Conservation (phyloP, 345 rosid species). For the Populus euphratica region DNA sequence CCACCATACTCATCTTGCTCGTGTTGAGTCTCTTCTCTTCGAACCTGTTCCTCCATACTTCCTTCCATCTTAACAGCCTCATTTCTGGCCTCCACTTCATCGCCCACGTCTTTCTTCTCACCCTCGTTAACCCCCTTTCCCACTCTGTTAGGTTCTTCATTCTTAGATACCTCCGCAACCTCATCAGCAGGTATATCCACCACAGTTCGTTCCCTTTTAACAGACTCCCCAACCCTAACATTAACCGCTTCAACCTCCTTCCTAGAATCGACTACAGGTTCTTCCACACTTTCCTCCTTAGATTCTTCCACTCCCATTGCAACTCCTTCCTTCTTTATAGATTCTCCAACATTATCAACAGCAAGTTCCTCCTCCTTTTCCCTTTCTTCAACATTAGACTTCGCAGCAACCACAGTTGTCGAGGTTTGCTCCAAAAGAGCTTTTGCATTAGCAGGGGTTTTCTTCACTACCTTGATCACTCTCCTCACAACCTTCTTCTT, state of each 20-base stretch:
- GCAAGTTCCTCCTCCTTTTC: constrained; percentile 14
- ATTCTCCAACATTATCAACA: constrained; percentile 17
- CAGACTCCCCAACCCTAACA: constrained; percentile 14
- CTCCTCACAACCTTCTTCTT: constrained; percentile 24
- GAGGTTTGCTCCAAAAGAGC: constrained; percentile 12
- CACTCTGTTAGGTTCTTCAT: neutral
- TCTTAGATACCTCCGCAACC: constrained; percentile 4
- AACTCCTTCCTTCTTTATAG: constrained; percentile 8
- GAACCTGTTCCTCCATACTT: constrained; percentile 16
- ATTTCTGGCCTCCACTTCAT: constrained; percentile 12
- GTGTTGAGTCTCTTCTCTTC: constrained; percentile 21
- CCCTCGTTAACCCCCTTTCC: constrained; percentile 7
- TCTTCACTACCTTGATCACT: constrained; percentile 24
- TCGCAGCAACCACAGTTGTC: constrained; percentile 15
- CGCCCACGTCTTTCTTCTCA: constrained; percentile 9
- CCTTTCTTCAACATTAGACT: constrained; percentile 20
- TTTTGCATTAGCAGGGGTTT: constrained; percentile 23
- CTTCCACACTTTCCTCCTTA: constrained; percentile 14
- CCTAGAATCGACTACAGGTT: neutral
- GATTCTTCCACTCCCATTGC: constrained; percentile 11
- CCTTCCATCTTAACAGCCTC: constrained; percentile 15
- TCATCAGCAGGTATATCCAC: constrained; percentile 11
- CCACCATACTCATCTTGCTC: constrained; percentile 30
- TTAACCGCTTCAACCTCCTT: neutral
- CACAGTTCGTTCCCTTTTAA: neutral